phyloP scores from a whole-genome alignment of 2,329 filamentous ascomycete genomes.

The Neophaeococcomyces aloes region DNA sequence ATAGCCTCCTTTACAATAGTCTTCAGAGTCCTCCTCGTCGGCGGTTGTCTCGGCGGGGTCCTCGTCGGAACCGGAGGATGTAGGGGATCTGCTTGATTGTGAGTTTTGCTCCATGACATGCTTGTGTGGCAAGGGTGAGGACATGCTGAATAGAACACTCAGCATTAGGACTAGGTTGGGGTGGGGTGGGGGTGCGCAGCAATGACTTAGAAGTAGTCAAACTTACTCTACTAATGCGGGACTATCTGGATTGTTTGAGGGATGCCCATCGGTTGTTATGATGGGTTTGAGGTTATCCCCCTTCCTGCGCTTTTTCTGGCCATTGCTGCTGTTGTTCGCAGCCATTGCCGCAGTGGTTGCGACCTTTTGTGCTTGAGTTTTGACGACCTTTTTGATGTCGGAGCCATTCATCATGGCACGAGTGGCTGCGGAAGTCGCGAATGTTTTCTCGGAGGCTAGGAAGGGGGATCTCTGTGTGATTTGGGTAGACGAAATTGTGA shows the following conservation, averaged over 20 bases:
- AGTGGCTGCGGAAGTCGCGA: constrained; percentile 20
- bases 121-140: constrained; percentile 33
- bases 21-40: constrained; percentile 96
- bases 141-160: constrained; percentile 10
- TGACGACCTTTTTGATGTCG: constrained; percentile 54
- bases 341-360: constrained; percentile 37
- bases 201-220: background rate
- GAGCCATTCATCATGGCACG: constrained; percentile 49
- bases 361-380: constrained; percentile 57
- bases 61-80: constrained; percentile 70
- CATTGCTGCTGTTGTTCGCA: constrained; percentile 44
- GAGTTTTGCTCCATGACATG: constrained; percentile 38
- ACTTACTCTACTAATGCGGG: constrained; percentile 31
- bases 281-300: constrained; percentile 55
- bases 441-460: constrained; percentile 11
- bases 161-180: background rate
- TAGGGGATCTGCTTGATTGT: constrained; percentile 61
- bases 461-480: constrained; percentile 8
- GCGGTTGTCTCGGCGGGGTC: constrained; percentile 72
- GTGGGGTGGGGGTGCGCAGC: background rate
- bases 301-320: constrained; percentile 56
- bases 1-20: constrained; percentile 98
- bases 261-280: constrained; percentile 48
- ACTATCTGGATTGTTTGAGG: constrained; percentile 22
- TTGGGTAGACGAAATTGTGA: constrained; percentile 7